Evolutionary conservation across 345 rosid species (phyloP), one percentile per base, ranked within the genome.

Genomic region (Melaleuca quinquenervia): DNA sequence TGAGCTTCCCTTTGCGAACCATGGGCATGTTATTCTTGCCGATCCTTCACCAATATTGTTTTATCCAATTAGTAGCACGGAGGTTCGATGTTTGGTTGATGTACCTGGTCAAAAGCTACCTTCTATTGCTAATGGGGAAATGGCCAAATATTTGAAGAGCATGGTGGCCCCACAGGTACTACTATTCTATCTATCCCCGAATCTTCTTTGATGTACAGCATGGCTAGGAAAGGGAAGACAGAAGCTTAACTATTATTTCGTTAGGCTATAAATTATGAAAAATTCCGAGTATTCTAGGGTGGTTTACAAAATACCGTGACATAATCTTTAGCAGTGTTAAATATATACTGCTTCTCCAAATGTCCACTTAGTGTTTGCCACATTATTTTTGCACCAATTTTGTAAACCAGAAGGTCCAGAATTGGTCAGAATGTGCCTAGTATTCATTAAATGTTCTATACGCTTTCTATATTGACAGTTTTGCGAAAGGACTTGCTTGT

Each of bases 11-110:
- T 85, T 78, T 64, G 74, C 84, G 50, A 87, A 87, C 86, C 85
- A 87, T 16, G 89, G 89, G 82, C 87, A 87, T 50, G 89, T 87
- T 22, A 85, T 87, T 64, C 64, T 87, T 5, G 87, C 87, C 6
- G 44, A 87, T 53, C 89, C 89, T 82, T 87, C 89, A 0, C 89
- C 89, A 51, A 87, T 87, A 53, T 53, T 87, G 85, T 87, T 87
- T 54, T 87, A 87, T 76, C 87, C 85, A 29, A 87, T 87, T 32
- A 87, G 89, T 83, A 87, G 89, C 75, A 82, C 83, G 13, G 89
- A 87, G 85, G 85, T 87, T 29, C 83, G 89, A 22, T 85, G 89
- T 85, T 60, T 87, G 75, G 89, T 85, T 26, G 89, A 87, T 85
- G 89, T 87, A 12, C 89, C 89, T 41, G 89, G 87, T 44, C 85